Percentiles rank a stretch among this genome's conserved stretches.
Evolutionary conservation across 495 filamentous ascomycete genomes (phyloP).

Genomic region (Schizothecium vesticola): DNA sequence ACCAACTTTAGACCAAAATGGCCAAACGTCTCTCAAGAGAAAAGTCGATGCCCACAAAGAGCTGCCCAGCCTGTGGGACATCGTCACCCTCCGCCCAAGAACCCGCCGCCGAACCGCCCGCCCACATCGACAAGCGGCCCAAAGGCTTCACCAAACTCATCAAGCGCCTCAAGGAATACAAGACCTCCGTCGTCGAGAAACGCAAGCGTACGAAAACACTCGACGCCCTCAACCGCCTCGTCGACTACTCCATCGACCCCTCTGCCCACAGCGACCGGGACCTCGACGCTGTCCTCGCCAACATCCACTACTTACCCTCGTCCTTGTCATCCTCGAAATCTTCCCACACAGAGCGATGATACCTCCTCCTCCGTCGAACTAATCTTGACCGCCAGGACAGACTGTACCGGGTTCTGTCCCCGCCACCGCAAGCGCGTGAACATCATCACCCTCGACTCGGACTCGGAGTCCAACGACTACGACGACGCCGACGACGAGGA

Average conservation of each 20-base stretch:
- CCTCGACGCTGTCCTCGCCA: too few relatives aligned
- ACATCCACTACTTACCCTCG: too few relatives aligned
- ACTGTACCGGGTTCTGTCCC: neutral
- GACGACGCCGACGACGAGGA: too few relatives aligned
- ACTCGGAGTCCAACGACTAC: too few relatives aligned
- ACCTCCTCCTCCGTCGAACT: neutral
- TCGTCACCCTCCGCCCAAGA: too few relatives aligned
- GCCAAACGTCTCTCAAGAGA: neutral
- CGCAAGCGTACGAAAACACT: neutral
- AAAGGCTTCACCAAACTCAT: neutral
- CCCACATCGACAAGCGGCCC: too few relatives aligned
- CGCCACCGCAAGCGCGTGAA: neutral
- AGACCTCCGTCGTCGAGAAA: neutral
- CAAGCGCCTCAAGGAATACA: neutral
- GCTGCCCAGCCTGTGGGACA: too few relatives aligned
- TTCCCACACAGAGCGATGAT: too few relatives aligned
- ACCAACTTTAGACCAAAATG: neutral
- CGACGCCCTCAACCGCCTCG: too few relatives aligned
- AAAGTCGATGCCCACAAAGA: neutral
- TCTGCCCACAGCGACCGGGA: neutral
- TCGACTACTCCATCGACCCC: neutral
- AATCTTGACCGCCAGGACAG: neutral
- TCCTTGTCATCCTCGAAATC: too few relatives aligned
- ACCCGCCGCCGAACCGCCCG: neutral
- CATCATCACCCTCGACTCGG: too few relatives aligned